Conservation (phyloP, 1,139 yeast species). For the Kazachstania sp. region DNA sequence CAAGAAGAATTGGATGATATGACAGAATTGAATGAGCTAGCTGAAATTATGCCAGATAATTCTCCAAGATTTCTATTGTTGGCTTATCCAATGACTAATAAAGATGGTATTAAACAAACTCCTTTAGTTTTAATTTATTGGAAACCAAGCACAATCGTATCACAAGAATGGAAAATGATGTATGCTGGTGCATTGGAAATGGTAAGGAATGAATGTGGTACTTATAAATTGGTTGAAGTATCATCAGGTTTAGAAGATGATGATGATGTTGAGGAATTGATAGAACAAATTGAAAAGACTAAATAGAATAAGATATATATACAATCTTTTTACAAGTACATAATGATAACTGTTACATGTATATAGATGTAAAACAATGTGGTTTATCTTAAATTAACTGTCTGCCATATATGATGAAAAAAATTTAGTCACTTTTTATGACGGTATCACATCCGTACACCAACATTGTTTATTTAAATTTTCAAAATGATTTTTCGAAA, state of each 20-base stretch:
- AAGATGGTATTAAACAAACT: conserved; percentile 64
- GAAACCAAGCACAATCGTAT: conserved; percentile 70
- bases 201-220: conserved; percentile 66
- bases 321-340: too few species aligned
- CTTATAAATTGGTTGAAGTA: conserved; percentile 29
- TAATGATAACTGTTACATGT: too few species aligned
- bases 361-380: too few species aligned
- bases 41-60: conserved; percentile 75
- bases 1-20: conserved; percentile 36
- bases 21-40: conserved; percentile 44
- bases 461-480: too few species aligned
- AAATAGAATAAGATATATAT: too few species aligned
- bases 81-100: conserved; percentile 63
- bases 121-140: conserved; percentile 78
- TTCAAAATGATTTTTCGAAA: too few species aligned
- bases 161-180: conserved; percentile 71
- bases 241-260: conserved; percentile 29
- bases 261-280: conserved; percentile 27
- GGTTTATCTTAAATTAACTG: too few species aligned
- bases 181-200: conserved; percentile 86
- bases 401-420: too few species aligned
- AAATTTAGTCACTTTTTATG: neutral
- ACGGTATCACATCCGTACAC: neutral
- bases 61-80: conserved; percentile 66
- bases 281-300: conserved; percentile 17